phyloP scores from a whole-genome alignment of 2,329 filamentous ascomycete genomes.

The Achaetomium macrosporum region DNA sequence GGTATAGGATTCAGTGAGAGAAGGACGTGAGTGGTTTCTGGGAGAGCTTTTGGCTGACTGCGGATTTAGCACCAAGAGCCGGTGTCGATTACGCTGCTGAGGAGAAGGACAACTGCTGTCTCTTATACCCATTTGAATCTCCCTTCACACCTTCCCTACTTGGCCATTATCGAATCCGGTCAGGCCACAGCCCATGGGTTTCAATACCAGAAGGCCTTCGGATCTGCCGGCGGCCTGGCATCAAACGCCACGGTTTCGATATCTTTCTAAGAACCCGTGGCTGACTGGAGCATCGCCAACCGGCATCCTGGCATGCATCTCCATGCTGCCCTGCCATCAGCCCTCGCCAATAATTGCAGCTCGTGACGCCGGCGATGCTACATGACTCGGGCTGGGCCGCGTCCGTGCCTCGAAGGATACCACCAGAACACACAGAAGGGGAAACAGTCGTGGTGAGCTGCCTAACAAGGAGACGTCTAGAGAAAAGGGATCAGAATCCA shows the following conservation, averaged over 20 bases:
- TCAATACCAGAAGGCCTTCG: conserved; percentile 5
- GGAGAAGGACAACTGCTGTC: background rate
- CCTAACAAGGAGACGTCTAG: background rate
- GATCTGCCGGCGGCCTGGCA: conserved; percentile 16
- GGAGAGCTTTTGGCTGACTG: background rate
- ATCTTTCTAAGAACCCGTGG: conserved; percentile 15
- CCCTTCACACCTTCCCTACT: conserved; percentile 3
- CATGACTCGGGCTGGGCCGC: conserved; percentile 26
- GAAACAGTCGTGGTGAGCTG: conserved; percentile 5
- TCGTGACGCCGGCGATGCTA: conserved; percentile 25
- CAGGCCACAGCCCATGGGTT: conserved; percentile 13
- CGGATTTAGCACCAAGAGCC: background rate
- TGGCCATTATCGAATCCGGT: conserved; percentile 7
- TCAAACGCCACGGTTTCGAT: background rate
- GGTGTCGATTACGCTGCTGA: background rate
- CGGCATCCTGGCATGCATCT: conserved; percentile 15
- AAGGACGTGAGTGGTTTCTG: background rate
- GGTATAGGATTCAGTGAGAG: background rate
- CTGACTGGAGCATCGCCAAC: conserved; percentile 19
- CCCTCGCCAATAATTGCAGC: conserved; percentile 20
- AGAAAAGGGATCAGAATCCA: background rate
- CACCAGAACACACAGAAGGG: conserved; percentile 10
- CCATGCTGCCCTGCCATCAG: conserved; percentile 15
- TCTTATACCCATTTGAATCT: conserved; percentile 24
- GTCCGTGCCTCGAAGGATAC: conserved; percentile 21